Evolutionary conservation across 2,329 filamentous ascomycete species (phyloP).

Genomic region (Myriangium duriaei): DNA sequence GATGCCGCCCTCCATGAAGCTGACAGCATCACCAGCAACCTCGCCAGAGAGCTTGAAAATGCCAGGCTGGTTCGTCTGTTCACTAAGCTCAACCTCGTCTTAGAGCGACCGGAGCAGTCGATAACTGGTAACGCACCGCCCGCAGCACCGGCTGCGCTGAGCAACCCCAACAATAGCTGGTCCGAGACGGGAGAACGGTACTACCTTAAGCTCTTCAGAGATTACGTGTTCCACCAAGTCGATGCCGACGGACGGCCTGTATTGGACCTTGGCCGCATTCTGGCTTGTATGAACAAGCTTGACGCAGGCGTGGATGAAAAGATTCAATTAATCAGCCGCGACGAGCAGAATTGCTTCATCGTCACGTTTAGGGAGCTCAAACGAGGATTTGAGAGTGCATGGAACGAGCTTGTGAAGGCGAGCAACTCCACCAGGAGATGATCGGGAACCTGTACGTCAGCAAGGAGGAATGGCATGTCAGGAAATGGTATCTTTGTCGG

Average conservation of each 20-base stretch:
- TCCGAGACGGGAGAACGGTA: slow-evolving; percentile 88
- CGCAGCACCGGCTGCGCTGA: slow-evolving; percentile 16
- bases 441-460: background rate
- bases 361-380: slow-evolving; percentile 85
- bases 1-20: slow-evolving; percentile 68
- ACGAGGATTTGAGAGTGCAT: slow-evolving; percentile 48
- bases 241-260: slow-evolving; percentile 73
- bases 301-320: slow-evolving; percentile 83
- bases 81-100: slow-evolving; percentile 75
- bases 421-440: background rate
- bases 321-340: slow-evolving; percentile 72
- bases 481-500: background rate
- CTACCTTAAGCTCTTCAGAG: slow-evolving; percentile 84
- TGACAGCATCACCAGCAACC: slow-evolving; percentile 59
- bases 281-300: slow-evolving; percentile 79
- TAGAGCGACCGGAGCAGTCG: slow-evolving; percentile 70
- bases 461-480: background rate
- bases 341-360: slow-evolving; percentile 80
- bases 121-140: slow-evolving; percentile 47
- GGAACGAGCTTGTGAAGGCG: slow-evolving; percentile 42
- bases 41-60: slow-evolving; percentile 79
- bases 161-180: slow-evolving; percentile 43
- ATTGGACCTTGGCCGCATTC: slow-evolving; percentile 75
- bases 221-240: slow-evolving; percentile 95
- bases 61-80: slow-evolving; percentile 68